phyloP scores from a whole-genome alignment of 768 basidiomycete species.

The Tulasnella sp. region DNA sequence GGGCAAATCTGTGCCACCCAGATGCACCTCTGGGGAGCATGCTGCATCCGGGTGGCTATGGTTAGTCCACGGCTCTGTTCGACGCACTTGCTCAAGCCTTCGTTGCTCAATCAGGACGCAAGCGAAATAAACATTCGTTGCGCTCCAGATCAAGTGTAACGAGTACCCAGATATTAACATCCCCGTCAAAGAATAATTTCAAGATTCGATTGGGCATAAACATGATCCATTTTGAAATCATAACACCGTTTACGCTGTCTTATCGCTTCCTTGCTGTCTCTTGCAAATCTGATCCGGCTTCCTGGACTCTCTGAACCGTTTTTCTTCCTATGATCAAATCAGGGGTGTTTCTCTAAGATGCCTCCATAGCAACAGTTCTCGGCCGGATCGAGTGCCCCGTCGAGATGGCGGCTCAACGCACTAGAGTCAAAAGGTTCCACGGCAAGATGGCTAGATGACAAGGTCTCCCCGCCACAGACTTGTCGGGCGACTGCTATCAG shows the following conservation, averaged over 20 bases:
- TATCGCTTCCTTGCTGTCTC: no score
- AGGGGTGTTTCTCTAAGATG: background rate
- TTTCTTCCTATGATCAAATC: background rate
- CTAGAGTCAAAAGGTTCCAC: background rate
- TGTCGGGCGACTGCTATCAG: background rate
- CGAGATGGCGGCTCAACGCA: background rate
- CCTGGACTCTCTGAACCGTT: background rate
- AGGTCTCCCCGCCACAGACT: background rate
- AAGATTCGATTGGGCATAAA: background rate
- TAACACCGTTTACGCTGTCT: no score
- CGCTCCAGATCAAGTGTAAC: background rate
- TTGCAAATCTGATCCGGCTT: background rate
- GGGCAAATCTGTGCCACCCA: background rate
- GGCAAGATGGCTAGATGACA: background rate
- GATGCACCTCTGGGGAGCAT: background rate
- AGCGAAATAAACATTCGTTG: background rate
- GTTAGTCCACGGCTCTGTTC: background rate
- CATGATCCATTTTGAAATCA: background rate
- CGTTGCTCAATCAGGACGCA: background rate
- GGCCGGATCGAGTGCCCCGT: background rate
- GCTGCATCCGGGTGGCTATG: background rate
- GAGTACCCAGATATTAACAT: background rate
- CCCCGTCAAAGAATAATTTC: background rate
- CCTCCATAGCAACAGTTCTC: background rate
- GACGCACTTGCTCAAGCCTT: background rate